Base-by-base conservation (phyloP, 768 basidiomycete species). In the Floccularia luteovirens region DNA sequence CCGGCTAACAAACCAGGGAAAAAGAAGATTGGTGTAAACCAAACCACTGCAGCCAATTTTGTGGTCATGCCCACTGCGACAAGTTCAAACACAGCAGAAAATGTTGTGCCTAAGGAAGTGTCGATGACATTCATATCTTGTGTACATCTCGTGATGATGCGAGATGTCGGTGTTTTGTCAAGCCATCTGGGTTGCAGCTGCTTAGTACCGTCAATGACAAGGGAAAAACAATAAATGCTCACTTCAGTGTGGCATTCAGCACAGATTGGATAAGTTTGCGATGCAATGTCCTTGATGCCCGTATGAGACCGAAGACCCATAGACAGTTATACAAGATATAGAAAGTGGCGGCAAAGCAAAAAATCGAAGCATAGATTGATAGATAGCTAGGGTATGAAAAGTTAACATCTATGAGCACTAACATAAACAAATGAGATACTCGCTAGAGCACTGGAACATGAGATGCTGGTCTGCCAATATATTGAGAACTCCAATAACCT, bases 121-220 rank as follows among this genome's bases (percentile, higher is more conserved):
- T 90, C 86, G 28, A 89, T 66, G 43, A 59, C 51, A 33, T 74
- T 61, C 16, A 83, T 79, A 51, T 85, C 82, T 39, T 81, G 74
- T 1, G 82, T 84, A 52, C 75, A 76, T 36, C 82, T 68, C 23
- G 77, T 63, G 31, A 83, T 75, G 37, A 87, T 72, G 3, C 82
- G 72, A 16, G 66, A 61, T 2, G 59, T 56, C 8, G 70, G 67
- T 2, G 70, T 72, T 23, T 64, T 59, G 45, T 68, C 65, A 22
- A 72, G 64, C 64, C 62, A 81, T 53, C 80, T 74, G 28, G 11
- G 7, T 28, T 35, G 14, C 5, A 21, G 14, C n/a, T n/a, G 27
- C 14, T 28, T 14, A 28, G 14, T 28, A 14, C 27, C 27, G 27
- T 28, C 8, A 28, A 8, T 24, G n/a, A 20, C 48, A 10, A 77